Conservation (phyloP, 2,329 filamentous ascomycete genomes). For the Thielaviopsis cerberus region DNA sequence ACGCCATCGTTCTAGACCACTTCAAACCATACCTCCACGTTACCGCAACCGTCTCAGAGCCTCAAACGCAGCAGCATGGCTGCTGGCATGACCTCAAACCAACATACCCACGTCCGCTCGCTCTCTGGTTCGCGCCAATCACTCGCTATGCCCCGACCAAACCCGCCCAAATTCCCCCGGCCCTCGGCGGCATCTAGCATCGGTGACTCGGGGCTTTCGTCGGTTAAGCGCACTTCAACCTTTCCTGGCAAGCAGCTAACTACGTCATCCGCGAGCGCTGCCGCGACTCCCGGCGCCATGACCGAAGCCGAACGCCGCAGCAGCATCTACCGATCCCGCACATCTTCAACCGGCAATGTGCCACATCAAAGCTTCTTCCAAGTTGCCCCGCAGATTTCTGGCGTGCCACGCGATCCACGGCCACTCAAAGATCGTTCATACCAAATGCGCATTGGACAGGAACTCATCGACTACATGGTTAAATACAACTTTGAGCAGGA, state of each 20-base stretch:
- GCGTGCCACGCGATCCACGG: slow-evolving; percentile 70
- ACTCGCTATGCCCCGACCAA: slow-evolving; percentile 65
- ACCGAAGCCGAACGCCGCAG: slow-evolving; percentile 48
- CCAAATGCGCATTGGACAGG: slow-evolving; percentile 67
- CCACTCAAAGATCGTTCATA: slow-evolving; percentile 66
- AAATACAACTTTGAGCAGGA: slow-evolving; percentile 95
- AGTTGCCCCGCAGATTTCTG: slow-evolving; percentile 62
- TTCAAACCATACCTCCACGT: slow-evolving; percentile 54
- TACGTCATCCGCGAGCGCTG: slow-evolving; percentile 34
- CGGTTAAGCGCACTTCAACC: slow-evolving; percentile 65
- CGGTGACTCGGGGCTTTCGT: slow-evolving; percentile 61
- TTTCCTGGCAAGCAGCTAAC: slow-evolving; percentile 53
- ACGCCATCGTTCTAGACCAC: neutral
- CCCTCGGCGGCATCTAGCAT: slow-evolving; percentile 69
- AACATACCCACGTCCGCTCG: slow-evolving; percentile 56
- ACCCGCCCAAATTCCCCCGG: slow-evolving; percentile 71
- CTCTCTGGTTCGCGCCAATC: slow-evolving; percentile 71
- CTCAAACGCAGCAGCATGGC: slow-evolving; percentile 83
- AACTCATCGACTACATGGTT: slow-evolving; percentile 78
- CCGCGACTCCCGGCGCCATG: slow-evolving; percentile 14
- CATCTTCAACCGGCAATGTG: slow-evolving; percentile 47
- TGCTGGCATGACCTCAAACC: slow-evolving; percentile 44
- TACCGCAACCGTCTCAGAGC: slow-evolving; percentile 79
- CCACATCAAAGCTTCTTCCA: slow-evolving; percentile 89
- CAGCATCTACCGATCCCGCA: slow-evolving; percentile 59